Base-by-base conservation (phyloP, 169 alveolate genomes). In the Eimeria maxima region DNA sequence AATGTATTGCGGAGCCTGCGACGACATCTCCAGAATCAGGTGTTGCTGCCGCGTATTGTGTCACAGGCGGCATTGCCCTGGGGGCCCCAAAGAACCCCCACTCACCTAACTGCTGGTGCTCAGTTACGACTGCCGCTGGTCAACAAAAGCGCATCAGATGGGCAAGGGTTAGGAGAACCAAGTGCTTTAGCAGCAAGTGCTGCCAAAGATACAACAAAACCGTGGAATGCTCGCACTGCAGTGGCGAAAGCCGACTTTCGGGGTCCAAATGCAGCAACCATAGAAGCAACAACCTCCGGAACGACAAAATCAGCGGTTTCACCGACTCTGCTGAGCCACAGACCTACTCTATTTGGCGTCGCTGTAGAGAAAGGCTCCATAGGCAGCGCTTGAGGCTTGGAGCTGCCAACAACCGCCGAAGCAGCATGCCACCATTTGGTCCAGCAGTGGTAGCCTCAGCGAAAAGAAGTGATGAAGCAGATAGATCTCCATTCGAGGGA, bases 341-440 rank as follows among this genome's bases (percentile, higher is more conserved):
- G 80, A 20, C 67, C 7, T 29, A 7, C 3, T 86, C 93, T 22
- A 22, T 60, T 53, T 86, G 93, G 93, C 93, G 78, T 53, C 93
- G 93, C 24, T 86, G 93, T 80, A 86, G 78, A 42, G 93, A 86
- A 20, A 86, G 65, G 81, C 93, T 86, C 45, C 93, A 86, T 80
- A 86, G 63, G 63, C 93, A 60, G 57, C 93, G 93, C 8, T 13
- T 57, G 42, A 29, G 22, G 78, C 63, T 33, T 33, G 60, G 93
- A 45, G 63, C 80, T 10, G 5, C 38, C 60, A 38, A 16, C 14
- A 5, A 47, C 60, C 78, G 53, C 47, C 57, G 80, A 10, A 60
- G 55, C 78, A 57, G 45, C 74, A 60, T 18, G 57, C 55, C 73
- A 67, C 45, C 38, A 29, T 13, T 45, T 33, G 10, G 44, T 57